A percentile compares a stretch with the other conserved stretches of the same genome.
phyloP scores from a whole-genome alignment of 1,284 basidiomycete species.

The Cystobasidium sp. region DNA sequence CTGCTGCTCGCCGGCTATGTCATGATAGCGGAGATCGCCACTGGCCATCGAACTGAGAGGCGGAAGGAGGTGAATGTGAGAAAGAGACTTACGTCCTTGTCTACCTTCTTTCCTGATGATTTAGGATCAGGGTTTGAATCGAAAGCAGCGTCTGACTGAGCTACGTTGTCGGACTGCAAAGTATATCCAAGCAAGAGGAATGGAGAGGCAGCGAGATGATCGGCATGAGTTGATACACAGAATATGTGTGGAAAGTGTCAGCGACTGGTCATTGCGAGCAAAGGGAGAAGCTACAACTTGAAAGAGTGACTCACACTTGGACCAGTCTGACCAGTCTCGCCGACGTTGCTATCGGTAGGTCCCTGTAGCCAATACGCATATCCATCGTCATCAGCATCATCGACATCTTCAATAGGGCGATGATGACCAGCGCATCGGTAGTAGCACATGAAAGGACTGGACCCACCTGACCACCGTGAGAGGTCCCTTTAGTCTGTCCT shows the following conservation, averaged over 20 bases:
- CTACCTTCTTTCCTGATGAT: neutral
- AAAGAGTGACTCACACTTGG: constrained; percentile 16
- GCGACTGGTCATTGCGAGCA: neutral
- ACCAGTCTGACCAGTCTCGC: constrained; percentile 24
- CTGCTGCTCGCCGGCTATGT: neutral
- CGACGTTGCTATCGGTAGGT: constrained; percentile 23
- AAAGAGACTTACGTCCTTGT: constrained; percentile 26
- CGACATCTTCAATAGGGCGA: neutral
- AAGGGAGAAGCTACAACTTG: neutral
- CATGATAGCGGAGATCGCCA: neutral
- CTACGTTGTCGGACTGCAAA: constrained; percentile 22
- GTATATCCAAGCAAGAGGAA: no score
- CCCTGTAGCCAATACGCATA: constrained; percentile 3
- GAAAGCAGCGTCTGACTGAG: constrained; percentile 19
- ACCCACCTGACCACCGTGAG: constrained; percentile 35
- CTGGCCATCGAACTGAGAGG: neutral
- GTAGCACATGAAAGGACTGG: neutral
- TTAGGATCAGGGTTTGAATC: constrained; percentile 28
- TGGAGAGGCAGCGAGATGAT: neutral
- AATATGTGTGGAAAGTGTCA: neutral
- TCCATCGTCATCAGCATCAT: neutral
- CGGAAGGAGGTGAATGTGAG: neutral
- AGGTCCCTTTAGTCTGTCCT: neutral
- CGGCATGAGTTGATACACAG: neutral
- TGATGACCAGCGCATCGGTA: neutral